phyloP scores from a whole-genome alignment of 108 stramenopile species.

The Fistulifera pelliculosa region DNA sequence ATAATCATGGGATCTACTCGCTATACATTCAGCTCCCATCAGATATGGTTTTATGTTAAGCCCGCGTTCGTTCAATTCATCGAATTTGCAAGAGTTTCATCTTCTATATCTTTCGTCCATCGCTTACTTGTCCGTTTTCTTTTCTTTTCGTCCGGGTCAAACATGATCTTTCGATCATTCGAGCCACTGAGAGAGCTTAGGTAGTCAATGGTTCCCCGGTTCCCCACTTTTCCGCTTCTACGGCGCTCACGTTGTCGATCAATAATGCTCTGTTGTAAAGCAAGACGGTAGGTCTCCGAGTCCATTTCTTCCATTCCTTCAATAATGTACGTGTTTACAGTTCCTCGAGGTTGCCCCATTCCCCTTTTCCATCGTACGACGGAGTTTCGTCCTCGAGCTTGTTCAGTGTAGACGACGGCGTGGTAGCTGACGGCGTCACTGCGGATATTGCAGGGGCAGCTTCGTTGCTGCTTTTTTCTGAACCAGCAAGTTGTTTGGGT shows the following conservation, averaged over 20 bases:
- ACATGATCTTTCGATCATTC: too few relatives aligned
- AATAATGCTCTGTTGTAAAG: conserved; percentile 52
- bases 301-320: conserved; percentile 77
- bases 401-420: not conserved
- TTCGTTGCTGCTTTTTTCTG: not conserved
- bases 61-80: too few relatives aligned
- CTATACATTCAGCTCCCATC: too few relatives aligned
- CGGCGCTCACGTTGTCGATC: conserved; percentile 34
- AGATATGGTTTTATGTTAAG: too few relatives aligned
- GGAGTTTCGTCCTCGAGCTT: conserved; percentile 25
- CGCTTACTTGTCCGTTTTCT: not conserved
- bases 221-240: conserved; percentile 17
- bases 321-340: conserved; percentile 66
- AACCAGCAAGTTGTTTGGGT: conserved; percentile 4
- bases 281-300: conserved; percentile 64
- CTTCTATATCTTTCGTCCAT: not conserved
- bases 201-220: conserved; percentile 28
- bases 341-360: conserved; percentile 50
- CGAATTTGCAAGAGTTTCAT: too few relatives aligned
- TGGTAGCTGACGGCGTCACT: not conserved
- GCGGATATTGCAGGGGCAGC: conserved; percentile 7
- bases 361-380: conserved; percentile 43
- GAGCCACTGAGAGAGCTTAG: conserved; percentile 8
- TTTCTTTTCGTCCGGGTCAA: not conserved
- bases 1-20: too few relatives aligned